Evolutionary conservation across 495 filamentous ascomycete genomes (phyloP), one percentile per base, ranked within the genome.

Genomic region (Copromyces sp.): DNA sequence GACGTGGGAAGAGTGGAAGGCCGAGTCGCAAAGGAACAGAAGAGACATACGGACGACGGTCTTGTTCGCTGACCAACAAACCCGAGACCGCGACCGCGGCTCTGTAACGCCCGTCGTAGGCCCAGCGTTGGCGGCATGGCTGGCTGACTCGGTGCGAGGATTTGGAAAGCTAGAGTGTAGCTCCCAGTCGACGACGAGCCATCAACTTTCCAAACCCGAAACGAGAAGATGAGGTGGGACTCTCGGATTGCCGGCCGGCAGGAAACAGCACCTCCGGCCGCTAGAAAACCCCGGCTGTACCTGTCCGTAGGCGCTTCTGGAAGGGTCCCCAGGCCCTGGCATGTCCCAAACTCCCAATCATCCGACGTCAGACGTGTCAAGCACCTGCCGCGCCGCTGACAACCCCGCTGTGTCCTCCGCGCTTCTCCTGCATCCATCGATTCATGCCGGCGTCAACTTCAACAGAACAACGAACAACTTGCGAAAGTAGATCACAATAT

Each of bases 21-120:
- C 40, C 53, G 71, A 53, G 71, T 61, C 9, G 81, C 71, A 42
- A 83, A 70, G 8, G 82, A 84, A 73, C 84, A 85, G 71, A 84
- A 82, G 72, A 85, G 78, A 76, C 84, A 84, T 37, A 82, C 72
- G 5, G 82, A 82, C 11, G 73, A n/a, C 11, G 69, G 71, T 39
- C 37, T 74, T 44, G 20, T 37, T 20, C 32, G 38, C 14, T 59
- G 39, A 1, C 61, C 17, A 65, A 68, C 17, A 59, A 59, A 29
- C 38, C 44, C 61, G 38, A 71, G 69, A 29, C 59, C 37, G 44
- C 69, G 68, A 29, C 70, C 69, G 42, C 75, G 73, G 59, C 70
- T 44, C 65, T 78, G 75, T 35, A 65, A 35, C 16, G 68, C 77
- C 78, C 68, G 73, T 59, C 74, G 68, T 65, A 84, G 72, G 47